A percentile compares a stretch with the other conserved stretches of the same genome.
Conservation (phyloP, 331 rosid genomes). For the Quercus tomentella region DNA sequence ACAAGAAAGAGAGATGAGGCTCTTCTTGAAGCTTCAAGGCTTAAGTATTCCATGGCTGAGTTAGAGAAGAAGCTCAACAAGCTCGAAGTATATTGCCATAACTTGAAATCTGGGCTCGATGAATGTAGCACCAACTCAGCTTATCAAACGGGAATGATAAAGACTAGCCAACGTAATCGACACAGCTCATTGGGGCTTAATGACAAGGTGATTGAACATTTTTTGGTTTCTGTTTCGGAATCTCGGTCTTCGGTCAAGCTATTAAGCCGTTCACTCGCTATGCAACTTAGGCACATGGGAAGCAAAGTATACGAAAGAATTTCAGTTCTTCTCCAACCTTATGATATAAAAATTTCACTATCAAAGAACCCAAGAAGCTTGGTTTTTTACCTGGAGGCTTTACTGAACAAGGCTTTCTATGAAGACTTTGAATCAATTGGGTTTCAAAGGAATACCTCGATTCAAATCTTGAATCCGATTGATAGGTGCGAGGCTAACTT, state of each 20-base stretch:
- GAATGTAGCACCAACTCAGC: constrained; percentile 47
- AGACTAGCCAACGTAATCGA: background rate
- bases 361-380: constrained; percentile 60
- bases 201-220: constrained; percentile 40
- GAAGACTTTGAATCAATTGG: constrained; percentile 81
- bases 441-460: constrained; percentile 50
- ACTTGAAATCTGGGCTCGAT: constrained; percentile 70
- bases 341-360: constrained; percentile 54
- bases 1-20: constrained; percentile 81
- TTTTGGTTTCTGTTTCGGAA: constrained; percentile 63
- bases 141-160: background rate
- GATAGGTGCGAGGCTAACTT: constrained; percentile 56
- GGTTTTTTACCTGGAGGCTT: constrained; percentile 66
- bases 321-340: constrained; percentile 62
- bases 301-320: constrained; percentile 64
- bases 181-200: background rate
- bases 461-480: constrained; percentile 50
- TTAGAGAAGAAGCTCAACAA: constrained; percentile 86
- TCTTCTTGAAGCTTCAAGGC: constrained; percentile 68
- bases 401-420: constrained; percentile 63
- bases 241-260: constrained; percentile 56
- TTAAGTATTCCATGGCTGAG: constrained; percentile 81
- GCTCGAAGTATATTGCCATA: constrained; percentile 77
- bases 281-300: constrained; percentile 80
- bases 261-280: constrained; percentile 59